Evolutionary conservation across 192 early-diverging fungal species (phyloP), one percentile per base, ranked within the genome.

Genomic region (Gigaspora rosea): DNA sequence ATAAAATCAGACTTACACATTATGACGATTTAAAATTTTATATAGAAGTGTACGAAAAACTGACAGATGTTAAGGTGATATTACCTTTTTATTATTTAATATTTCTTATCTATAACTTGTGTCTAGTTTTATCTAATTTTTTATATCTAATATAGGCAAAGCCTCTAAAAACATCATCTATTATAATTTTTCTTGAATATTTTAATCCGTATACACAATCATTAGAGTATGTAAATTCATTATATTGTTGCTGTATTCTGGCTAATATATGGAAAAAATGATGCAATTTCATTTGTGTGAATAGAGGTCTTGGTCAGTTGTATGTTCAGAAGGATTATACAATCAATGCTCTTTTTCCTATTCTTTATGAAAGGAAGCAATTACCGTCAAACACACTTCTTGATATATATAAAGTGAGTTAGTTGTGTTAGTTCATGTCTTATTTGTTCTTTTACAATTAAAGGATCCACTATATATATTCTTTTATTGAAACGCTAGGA

Each of bases 171-270:
- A 0, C 50, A 49, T 32, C 63, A 35, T 3, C 22, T 16, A 33
- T 90, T 50, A 81, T 96, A 66, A 78, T 99, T 13, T 96, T 96
- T 78, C 78, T 96, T 58, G 97, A 98, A 83, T 89, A 90, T 76
- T 98, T 92, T 78, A 90, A 96, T 74, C 93, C 92, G 0, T 66
- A 78, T 0, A 84, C 78, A 5, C 82, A 83, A 15, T 81, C 57
- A 27, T 84, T 99, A 75, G 79, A 87, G 87, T 92, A 85, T 81
- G 85, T 74, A 6, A 36, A 18, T 61, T 41, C 41, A 41, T 0
- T 27, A 27, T 27, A 27, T 27, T 27, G 27, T 27, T 27, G 27
- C 27, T 27, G 27, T 27, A 27, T 27, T 27, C n/a, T n/a, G n/a
- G n/a, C n/a, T n/a, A 41, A 41, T 5, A 7, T 41, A 41, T 35